Base-by-base conservation (phyloP, 2,329 filamentous ascomycete species). In the Scedosporium aurantiacum region DNA sequence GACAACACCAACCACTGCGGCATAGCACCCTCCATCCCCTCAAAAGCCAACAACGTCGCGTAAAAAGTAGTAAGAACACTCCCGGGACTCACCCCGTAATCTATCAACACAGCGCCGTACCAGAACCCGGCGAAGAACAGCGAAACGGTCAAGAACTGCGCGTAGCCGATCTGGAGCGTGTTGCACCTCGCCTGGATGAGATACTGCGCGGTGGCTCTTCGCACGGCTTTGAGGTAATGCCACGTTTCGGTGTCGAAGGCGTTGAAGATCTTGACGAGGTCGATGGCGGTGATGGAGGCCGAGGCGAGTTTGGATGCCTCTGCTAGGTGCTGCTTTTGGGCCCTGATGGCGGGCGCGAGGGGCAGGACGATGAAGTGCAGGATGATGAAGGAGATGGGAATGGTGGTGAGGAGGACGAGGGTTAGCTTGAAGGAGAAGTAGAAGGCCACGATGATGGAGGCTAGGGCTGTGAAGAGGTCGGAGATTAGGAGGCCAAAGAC, bases 91-190 rank as follows among this genome's bases (percentile, higher is more conserved):
- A 83, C 74, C 0, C 84, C 84, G 1, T 80, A 73, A 8, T 79
- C 76, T 8, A 94, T 85, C 1, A 96, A 79, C 1, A 82, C 76
- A 28, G 87, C 82, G 0, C 91, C 92, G 67, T 92, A 96, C 84
- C 90, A 96, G 68, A 97, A 97, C 0, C 91, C 92, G 62, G 91
- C 82, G 0, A 95, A 87, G 66, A 97, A 97, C 70, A 97, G 85
- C 1, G 79, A 79, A 3, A 91, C 81, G 32, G 88, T 85, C 76
- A 91, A 85, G 66, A 95, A 83, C 56, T 87, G 86, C 59, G 90
- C 80, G 57, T 88, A 82, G 0, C 86, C 86, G 68, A 89, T 85
- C 68, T 96, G 91, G 2, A 85, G 70, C 0, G 89, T 85, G 65
- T 85, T 89, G 16, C 84, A 79, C 55, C 82, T 79, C 0, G 88